A percentile compares a stretch with the other conserved stretches of the same genome.
Conservation (phyloP, 78 protist species). For the Polysphondylium violaceum region DNA sequence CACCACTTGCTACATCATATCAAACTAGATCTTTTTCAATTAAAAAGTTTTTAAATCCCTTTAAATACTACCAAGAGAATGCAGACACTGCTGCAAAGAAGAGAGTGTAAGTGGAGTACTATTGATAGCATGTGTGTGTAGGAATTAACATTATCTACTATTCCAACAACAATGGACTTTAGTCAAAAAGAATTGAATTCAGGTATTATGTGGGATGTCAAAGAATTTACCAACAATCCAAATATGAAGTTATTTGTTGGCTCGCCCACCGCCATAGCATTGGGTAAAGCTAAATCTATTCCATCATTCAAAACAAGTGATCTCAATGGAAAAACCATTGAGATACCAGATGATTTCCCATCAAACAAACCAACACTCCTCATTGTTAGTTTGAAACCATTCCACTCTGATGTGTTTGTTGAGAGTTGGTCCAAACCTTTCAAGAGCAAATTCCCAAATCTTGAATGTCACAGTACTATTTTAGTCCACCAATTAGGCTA, state of each 20-base stretch:
- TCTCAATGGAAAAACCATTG: conserved; percentile 26
- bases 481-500: conserved; percentile 24
- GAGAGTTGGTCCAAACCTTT: conserved; percentile 61
- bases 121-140: too few species aligned
- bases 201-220: conserved; percentile 62
- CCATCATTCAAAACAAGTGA: conserved; percentile 22
- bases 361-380: conserved; percentile 13
- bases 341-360: background rate
- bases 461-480: conserved; percentile 7
- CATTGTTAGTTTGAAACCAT: conserved; percentile 51
- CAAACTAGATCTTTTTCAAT: conserved; percentile 32
- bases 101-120: conserved; percentile 15
- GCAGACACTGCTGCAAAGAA: conserved; percentile 51
- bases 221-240: conserved; percentile 44
- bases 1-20: background rate
- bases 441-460: conserved; percentile 27
- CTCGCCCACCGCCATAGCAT: conserved; percentile 8
- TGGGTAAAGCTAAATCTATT: background rate
- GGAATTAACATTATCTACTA: too few species aligned
- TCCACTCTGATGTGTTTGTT: conserved; percentile 19
- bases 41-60: conserved; percentile 40
- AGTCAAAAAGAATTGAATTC: conserved; percentile 51
- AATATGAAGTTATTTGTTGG: conserved; percentile 47
- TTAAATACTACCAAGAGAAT: conserved; percentile 27
- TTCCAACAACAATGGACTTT: background rate